Conservation (phyloP, 2,329 filamentous ascomycete species). For the Hypomyces rosellus region DNA sequence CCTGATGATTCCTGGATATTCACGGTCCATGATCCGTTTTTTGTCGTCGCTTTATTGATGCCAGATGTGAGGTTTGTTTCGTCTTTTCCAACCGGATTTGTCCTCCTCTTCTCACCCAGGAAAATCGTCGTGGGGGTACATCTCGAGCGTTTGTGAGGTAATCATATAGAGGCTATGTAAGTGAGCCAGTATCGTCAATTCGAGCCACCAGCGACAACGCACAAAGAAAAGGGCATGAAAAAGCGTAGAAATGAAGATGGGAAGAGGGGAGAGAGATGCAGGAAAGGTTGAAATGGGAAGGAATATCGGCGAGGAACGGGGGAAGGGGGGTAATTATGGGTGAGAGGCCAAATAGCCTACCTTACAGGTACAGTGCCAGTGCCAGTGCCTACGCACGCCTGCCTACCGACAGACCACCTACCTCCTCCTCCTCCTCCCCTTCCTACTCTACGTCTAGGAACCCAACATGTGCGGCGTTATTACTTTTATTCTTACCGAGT, state of each 20-base stretch:
- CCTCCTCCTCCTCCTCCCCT: neutral
- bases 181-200: slow-evolving; percentile 6
- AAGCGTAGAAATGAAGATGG: slow-evolving; percentile 4
- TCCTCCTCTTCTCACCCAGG: neutral
- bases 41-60: neutral
- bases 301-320: slow-evolving; percentile 26
- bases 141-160: slow-evolving; percentile 6
- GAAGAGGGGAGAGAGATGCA: slow-evolving; percentile 14
- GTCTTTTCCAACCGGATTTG: slow-evolving; percentile 1
- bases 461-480: neutral
- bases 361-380: slow-evolving; percentile 10
- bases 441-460: neutral
- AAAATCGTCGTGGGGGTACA: slow-evolving; percentile 6
- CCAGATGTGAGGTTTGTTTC: neutral
- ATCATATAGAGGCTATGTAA: slow-evolving; percentile 10
- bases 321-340: slow-evolving; percentile 33
- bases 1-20: neutral
- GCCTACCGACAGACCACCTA: neutral
- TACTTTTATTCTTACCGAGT: neutral
- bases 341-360: slow-evolving; percentile 20
- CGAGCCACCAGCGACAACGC: slow-evolving; percentile 11
- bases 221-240: slow-evolving; percentile 11
- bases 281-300: slow-evolving; percentile 20
- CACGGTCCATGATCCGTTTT: neutral
- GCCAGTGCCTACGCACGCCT: neutral